Evolutionary conservation across 805 yeast genomes (phyloP).

Genomic region (Lipomyces yamadae): DNA sequence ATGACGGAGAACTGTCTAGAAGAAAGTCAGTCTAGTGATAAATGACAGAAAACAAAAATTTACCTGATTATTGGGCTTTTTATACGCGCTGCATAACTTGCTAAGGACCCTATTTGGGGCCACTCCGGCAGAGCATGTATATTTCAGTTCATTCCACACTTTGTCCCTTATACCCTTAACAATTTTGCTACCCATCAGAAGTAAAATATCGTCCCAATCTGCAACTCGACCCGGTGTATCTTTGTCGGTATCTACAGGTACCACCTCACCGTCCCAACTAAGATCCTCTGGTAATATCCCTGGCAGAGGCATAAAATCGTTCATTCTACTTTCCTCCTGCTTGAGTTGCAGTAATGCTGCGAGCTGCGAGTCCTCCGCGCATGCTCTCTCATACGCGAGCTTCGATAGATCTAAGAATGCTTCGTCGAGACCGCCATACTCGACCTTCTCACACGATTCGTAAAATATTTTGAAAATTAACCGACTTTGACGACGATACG

Average conservation of each 20-base stretch:
- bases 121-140: conserved; percentile 89
- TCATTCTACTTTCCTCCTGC: conserved; percentile 14
- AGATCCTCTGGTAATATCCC: conserved; percentile 43
- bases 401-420: conserved; percentile 84
- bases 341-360: conserved; percentile 9
- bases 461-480: conserved; percentile 69
- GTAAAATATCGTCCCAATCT: conserved; percentile 84
- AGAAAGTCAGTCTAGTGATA: neutral
- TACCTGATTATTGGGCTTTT: conserved; percentile 75
- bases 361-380: conserved; percentile 56
- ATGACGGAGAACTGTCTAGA: conserved; percentile 67
- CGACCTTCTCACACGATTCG: conserved; percentile 67
- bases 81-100: conserved; percentile 82
- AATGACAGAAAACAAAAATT: neutral
- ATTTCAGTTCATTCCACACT: conserved; percentile 63
- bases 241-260: conserved; percentile 33
- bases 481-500: conserved; percentile 85
- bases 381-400: conserved; percentile 53
- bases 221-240: conserved; percentile 25
- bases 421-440: conserved; percentile 96
- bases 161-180: conserved; percentile 58
- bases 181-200: conserved; percentile 67
- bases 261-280: conserved; percentile 44
- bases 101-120: conserved; percentile 77
- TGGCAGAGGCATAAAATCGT: conserved; percentile 52